Conservation (phyloP, 2,329 filamentous ascomycete species). For the Calonectria pseudoturangicola region DNA sequence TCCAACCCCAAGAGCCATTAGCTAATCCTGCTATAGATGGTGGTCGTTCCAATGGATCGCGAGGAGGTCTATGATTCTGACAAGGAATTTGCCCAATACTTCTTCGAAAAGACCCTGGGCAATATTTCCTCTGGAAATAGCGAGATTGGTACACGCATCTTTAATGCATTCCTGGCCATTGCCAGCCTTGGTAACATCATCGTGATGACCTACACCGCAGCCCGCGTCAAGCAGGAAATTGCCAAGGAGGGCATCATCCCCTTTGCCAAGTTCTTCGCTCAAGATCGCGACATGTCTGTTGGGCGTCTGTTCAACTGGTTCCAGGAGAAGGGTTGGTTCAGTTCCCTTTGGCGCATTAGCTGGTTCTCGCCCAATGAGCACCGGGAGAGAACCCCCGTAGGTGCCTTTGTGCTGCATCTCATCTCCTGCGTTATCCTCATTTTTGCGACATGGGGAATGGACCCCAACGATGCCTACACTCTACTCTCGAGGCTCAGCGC, state of each 20-base stretch:
- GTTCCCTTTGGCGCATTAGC: conserved; percentile 50
- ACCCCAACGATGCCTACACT: conserved; percentile 54
- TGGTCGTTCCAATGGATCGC: conserved; percentile 56
- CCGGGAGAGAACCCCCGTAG: conserved; percentile 60
- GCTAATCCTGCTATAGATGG: conserved; percentile 59
- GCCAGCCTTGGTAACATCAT: conserved; percentile 74
- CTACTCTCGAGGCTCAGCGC: conserved; percentile 58
- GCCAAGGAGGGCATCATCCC: conserved; percentile 75
- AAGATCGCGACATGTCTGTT: conserved; percentile 59
- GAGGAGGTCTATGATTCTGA: conserved; percentile 42
- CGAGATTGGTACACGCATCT: conserved; percentile 58
- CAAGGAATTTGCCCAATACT: conserved; percentile 56
- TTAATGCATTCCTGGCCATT: conserved; percentile 71
- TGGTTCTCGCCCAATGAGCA: conserved; percentile 61
- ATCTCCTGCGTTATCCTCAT: conserved; percentile 59
- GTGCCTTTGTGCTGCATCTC: conserved; percentile 60
- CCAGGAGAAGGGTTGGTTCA: conserved; percentile 56
- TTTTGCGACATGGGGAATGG: conserved; percentile 57
- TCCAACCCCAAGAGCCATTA: too few species aligned
- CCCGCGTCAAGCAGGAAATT: conserved; percentile 76
- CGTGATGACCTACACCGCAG: conserved; percentile 73
- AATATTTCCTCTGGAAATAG: conserved; percentile 55
- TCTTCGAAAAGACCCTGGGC: conserved; percentile 60
- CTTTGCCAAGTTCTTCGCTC: conserved; percentile 68
- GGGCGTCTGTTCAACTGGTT: conserved; percentile 59